Conservation (phyloP, 257 asterid genomes). For the Lithospermum erythrorhizon region DNA sequence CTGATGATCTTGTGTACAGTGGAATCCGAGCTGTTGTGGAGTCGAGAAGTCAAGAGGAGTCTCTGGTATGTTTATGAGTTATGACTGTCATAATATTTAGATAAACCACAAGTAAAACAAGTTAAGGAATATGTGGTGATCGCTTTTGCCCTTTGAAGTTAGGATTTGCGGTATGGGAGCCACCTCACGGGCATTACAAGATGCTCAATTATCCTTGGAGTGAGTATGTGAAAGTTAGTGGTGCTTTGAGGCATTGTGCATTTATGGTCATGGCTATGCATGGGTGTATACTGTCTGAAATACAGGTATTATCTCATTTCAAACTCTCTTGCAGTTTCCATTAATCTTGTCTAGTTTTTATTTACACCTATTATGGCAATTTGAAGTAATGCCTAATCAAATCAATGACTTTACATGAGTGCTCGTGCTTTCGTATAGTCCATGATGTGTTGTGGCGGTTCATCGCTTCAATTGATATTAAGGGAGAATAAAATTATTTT, state of each 20-base stretch:
- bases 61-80: slow-evolving; percentile 43
- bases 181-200: slow-evolving; percentile 94
- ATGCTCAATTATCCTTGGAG: slow-evolving; percentile 89
- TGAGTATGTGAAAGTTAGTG: slow-evolving; percentile 79
- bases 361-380: no score
- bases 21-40: slow-evolving; percentile 80
- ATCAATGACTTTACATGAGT: no score
- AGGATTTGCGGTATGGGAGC: slow-evolving; percentile 91
- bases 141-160: slow-evolving; percentile 24
- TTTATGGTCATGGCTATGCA: slow-evolving; percentile 98
- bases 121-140: background rate
- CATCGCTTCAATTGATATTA: no score
- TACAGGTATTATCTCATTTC: slow-evolving; percentile 48
- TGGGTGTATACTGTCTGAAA: slow-evolving; percentile 88
- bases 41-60: slow-evolving; percentile 86
- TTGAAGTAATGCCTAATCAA: no score
- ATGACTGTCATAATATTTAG: background rate
- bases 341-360: no score
- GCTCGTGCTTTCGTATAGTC: no score
- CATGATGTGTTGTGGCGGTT: no score
- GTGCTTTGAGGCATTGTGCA: slow-evolving; percentile 89
- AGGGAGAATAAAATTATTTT: no score
- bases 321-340: background rate
- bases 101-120: background rate
- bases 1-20: slow-evolving; percentile 83